A percentile compares a stretch with the other conserved stretches of the same genome.
These are phyloP conservation scores for Wickerhamomyces bovis DNA, from an alignment of 805 yeast genomes.

Conservation along the genomic window DNA sequence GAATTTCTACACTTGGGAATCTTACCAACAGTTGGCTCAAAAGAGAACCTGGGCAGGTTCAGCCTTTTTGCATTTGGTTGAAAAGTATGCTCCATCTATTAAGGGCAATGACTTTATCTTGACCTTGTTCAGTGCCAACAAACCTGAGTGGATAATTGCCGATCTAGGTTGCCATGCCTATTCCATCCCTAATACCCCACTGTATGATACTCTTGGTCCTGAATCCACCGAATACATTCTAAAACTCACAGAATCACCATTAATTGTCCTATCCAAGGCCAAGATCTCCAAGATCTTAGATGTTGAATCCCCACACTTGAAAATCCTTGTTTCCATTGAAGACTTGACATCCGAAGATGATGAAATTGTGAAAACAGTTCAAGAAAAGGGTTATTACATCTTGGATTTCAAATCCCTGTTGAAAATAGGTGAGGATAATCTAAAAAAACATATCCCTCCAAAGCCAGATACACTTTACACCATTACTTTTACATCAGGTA, in stretches of 20 bases:
- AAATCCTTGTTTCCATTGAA: constrained; percentile 54
- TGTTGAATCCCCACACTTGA: constrained; percentile 40
- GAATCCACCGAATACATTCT: constrained; percentile 59
- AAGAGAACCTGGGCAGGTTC: constrained; percentile 47
- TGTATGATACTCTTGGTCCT: constrained; percentile 54
- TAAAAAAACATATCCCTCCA: constrained; percentile 41
- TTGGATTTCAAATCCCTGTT: constrained; percentile 33
- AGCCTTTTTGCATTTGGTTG: constrained; percentile 44
- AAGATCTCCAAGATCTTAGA: constrained; percentile 44
- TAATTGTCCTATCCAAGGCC: constrained; percentile 46
- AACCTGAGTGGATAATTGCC: constrained; percentile 62
- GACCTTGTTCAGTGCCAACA: constrained; percentile 50
- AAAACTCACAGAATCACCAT: constrained; percentile 55
- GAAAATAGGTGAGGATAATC: constrained; percentile 35
- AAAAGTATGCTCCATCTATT: constrained; percentile 28
- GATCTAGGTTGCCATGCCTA: constrained; percentile 64
- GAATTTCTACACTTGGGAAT: constrained; percentile 36
- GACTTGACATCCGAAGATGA: constrained; percentile 31
- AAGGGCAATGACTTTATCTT: constrained; percentile 39
- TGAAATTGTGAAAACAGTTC: constrained; percentile 27
- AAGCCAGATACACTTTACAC: constrained; percentile 49
- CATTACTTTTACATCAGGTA: constrained; percentile 69
- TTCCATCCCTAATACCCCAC: constrained; percentile 46
- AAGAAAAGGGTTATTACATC: constrained; percentile 22
- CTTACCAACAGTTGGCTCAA: constrained; percentile 36